Evolutionary conservation across 108 stramenopile genomes (phyloP), one percentile per base, ranked within the genome.

Genomic region (Aurantiochytrium sp.): DNA sequence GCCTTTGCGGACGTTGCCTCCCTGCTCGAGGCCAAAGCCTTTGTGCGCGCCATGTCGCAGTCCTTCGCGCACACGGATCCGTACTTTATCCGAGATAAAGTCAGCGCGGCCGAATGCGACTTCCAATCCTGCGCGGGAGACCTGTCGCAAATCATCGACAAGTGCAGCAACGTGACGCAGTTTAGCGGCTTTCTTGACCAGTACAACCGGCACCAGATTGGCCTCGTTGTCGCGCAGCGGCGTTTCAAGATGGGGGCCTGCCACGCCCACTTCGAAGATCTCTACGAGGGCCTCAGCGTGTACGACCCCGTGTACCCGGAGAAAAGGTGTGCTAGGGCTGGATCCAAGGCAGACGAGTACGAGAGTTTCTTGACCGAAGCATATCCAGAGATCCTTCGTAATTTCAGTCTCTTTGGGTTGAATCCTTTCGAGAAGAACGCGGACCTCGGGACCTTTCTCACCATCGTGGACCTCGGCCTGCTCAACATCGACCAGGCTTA

Each of bases 181-280:
- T 81, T 22, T 24, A 81, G 73, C 39, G 73, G 42, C 36, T 81
- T 48, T 3, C 73, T 81, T 24, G 73, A 81, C 3, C 39, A 48
- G 45, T 81, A 81, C 45, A 81, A 81, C 39, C 73, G 73, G 19
- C 73, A 81, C 6, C 73, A 81, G 39, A 17, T 81, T 1, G 73
- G 73, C 24, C 73, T 81, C 0, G 73, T 81, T 6, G 39, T 81
- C 42, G 6, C n/a, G 2, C 73, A 81, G 30, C 50, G 2, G 1
- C 73, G 73, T 17, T 12, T 6, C 6, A 42, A 81, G 1, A 6
- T 81, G 0, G 42, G 12, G 39, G 8, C 73, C 6, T 81, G 73
- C 30, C n/a, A 42, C 17, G 45, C 39, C 8, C 12, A 0, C 30
- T 27, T 81, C 6, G 27, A 30, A 6, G 39, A 41, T 24, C 12